Evolutionary conservation across 352 stramenopile species (phyloP), one percentile per base, ranked within the genome.

Genomic region (Phytophthora brassicae): DNA sequence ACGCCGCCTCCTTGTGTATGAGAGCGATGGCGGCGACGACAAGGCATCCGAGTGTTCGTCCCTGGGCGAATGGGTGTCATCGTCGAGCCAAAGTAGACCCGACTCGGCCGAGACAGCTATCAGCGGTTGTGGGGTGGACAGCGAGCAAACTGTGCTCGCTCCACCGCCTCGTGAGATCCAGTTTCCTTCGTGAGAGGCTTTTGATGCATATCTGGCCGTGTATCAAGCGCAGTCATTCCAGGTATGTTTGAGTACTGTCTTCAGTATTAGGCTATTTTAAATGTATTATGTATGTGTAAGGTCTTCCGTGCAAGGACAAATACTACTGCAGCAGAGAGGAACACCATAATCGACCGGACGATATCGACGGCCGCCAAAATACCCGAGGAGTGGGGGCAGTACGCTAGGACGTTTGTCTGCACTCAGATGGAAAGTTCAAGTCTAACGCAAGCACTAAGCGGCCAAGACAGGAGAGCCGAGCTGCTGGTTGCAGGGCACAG

Each of bases 171-270:
- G 17, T 1, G 14, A 51, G 44, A 3, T 22, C 2, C 24, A 51
- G 44, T 51, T 51, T 39, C 26, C 26, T 5, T 51, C 44, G 6
- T 51, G 26, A 26, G 26, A 51, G 24, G 26, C 44, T 9, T 51
- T 51, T 13, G 26, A 51, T 14, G 44, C 11, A 26, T 51, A 36
- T 39, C 16, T 51, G 17, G 44, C 24, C 16, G 26, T 39, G 26
- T 51, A 51, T 31, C 23, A 36, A 51, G 24, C 26, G 14, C 5
- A 51, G 16, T 24, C 24, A 0, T 51, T 51, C 44, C 26, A 56
- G 14, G 33, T 26, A 45, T 31, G 4, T 31, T 31, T 31, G 26
- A 9, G 4, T 31, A 8, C 8, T 31, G 26, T 31, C 26, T 31
- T 8, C 26, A 8, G 26, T 8, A 8, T 31, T 8, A 31, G 8